phyloP scores from a whole-genome alignment of 2,329 filamentous ascomycete species.

The Hysterium pulicare region DNA sequence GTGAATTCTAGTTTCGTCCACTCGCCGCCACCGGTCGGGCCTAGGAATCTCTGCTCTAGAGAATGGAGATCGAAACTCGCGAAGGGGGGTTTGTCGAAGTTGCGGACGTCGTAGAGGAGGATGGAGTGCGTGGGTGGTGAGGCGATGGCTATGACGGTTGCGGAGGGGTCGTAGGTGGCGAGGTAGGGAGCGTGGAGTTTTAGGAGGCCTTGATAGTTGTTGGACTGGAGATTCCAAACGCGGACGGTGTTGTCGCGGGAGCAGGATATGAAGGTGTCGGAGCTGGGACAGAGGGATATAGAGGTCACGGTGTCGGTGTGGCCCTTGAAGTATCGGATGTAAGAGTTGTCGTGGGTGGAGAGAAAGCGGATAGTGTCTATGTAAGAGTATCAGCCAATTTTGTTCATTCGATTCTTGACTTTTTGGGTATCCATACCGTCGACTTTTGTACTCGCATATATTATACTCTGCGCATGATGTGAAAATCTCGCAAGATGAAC shows the following conservation, averaged over 20 bases:
- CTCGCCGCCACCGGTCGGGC: conserved; percentile 53
- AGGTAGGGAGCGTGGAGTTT: conserved; percentile 79
- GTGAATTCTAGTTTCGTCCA: conserved; percentile 96
- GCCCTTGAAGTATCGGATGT: conserved; percentile 92
- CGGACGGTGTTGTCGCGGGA: conserved; percentile 87
- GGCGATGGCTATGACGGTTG: conserved; percentile 84
- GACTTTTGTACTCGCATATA: conserved; percentile 94
- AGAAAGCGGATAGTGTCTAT: conserved; percentile 76
- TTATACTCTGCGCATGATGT: conserved; percentile 83
- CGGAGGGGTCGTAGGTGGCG: conserved; percentile 86
- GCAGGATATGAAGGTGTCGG: conserved; percentile 89
- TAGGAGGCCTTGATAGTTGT: conserved; percentile 75
- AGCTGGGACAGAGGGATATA: conserved; percentile 77
- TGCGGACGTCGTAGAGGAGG: conserved; percentile 87
- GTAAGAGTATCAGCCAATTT: neutral
- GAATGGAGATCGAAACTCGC: conserved; percentile 76
- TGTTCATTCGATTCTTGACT: neutral
- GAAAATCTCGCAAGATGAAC: conserved; percentile 93
- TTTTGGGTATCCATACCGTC: conserved; percentile 59
- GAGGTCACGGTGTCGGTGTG: conserved; percentile 82
- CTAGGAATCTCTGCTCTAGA: conserved; percentile 49
- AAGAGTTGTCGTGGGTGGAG: conserved; percentile 91
- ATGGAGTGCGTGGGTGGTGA: conserved; percentile 76
- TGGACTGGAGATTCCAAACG: conserved; percentile 82
- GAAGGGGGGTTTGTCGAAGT: conserved; percentile 90